Evolutionary conservation across 192 early-diverging fungal species (phyloP).

Genomic region (Backusella westeae): DNA sequence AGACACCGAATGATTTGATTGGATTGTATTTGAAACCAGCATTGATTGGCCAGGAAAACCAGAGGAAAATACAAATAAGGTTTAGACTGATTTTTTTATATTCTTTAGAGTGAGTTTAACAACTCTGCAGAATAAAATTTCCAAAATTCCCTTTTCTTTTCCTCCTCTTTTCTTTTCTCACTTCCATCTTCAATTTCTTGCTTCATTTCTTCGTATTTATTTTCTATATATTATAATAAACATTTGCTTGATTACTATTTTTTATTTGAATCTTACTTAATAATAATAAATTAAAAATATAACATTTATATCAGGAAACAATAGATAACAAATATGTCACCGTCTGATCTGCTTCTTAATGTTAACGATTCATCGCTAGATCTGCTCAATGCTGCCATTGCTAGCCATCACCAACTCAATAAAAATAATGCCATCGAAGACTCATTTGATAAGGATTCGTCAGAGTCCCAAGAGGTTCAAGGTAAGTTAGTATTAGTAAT

Average conservation of each 20-base stretch:
- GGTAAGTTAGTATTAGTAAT: not conserved
- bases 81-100: not conserved
- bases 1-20: not conserved
- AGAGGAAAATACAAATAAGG: not conserved
- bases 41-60: not conserved
- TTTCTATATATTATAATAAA: not conserved
- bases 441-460: not conserved
- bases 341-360: not conserved
- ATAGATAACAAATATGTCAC: not conserved
- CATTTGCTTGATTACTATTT: not conserved
- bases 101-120: not conserved
- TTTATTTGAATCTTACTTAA: not conserved
- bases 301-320: not conserved
- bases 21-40: not conserved
- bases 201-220: not conserved
- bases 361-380: constrained; percentile 3
- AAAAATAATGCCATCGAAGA: not conserved
- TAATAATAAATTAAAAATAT: not conserved
- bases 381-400: constrained; percentile 12
- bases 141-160: not conserved
- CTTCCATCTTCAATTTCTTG: not conserved
- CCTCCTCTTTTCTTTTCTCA: not conserved
- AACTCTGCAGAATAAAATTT: not conserved
- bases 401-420: not conserved
- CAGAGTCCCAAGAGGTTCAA: not conserved